phyloP scores from a whole-genome alignment of 192 early-diverging fungal genomes.

The Gryganskiella cystojenkinii region DNA sequence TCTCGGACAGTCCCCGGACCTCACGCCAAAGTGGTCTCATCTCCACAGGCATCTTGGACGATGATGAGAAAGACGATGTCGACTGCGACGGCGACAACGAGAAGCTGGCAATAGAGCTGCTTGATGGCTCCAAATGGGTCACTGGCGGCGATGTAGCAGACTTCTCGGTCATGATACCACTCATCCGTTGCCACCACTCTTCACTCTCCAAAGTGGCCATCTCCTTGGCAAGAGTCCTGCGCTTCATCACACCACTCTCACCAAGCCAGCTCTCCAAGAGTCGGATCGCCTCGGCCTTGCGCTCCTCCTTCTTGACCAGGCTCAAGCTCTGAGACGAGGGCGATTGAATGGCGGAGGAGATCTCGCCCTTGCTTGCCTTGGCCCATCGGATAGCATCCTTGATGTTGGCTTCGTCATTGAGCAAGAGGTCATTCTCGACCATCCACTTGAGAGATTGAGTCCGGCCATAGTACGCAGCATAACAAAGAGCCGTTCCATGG shows the following conservation, averaged over 20 bases:
- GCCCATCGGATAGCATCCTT: slow-evolving; percentile 51
- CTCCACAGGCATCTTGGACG: slow-evolving; percentile 22
- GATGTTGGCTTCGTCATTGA: slow-evolving; percentile 39
- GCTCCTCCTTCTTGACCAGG: slow-evolving; percentile 32
- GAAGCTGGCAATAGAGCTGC: background rate
- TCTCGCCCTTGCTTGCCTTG: slow-evolving; percentile 33
- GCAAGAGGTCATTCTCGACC: slow-evolving; percentile 42
- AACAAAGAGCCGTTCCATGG: slow-evolving; percentile 37
- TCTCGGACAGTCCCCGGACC: slow-evolving; percentile 20
- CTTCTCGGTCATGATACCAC: slow-evolving; percentile 36
- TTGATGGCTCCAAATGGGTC: background rate
- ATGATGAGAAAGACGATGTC: background rate
- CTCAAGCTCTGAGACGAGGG: slow-evolving; percentile 5
- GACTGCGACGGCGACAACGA: background rate
- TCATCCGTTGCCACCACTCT: slow-evolving; percentile 44
- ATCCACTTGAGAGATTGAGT: slow-evolving; percentile 47
- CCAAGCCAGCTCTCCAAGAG: slow-evolving; percentile 45
- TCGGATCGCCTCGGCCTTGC: slow-evolving; percentile 34
- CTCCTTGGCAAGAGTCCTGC: slow-evolving; percentile 31
- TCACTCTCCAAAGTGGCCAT: slow-evolving; percentile 11
- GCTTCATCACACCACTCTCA: slow-evolving; percentile 27
- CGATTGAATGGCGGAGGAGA: slow-evolving; percentile 3
- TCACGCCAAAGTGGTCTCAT: slow-evolving; percentile 34
- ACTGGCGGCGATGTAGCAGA: slow-evolving; percentile 3
- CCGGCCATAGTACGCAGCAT: slow-evolving; percentile 44